These are phyloP conservation scores for Cladorrhinum samala DNA, from an alignment of 495 filamentous ascomycete species.

Conservation along the genomic window DNA sequence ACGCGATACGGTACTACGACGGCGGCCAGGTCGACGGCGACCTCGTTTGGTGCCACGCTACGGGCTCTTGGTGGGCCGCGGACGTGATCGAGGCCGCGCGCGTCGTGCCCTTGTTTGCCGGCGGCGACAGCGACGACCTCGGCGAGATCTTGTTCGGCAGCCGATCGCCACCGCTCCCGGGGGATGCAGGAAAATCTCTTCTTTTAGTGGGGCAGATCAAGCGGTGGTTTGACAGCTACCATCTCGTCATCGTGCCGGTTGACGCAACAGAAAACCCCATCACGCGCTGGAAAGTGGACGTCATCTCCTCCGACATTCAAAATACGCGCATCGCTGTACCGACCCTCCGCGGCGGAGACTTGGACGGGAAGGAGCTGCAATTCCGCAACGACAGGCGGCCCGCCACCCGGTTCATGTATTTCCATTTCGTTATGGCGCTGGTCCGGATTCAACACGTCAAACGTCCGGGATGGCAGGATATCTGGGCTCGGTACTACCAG, in stretches of 20 bases:
- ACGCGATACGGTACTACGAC: background rate
- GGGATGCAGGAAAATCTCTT: conserved; percentile 1
- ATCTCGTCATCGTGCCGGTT: conserved; percentile 5
- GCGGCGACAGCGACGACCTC: no score
- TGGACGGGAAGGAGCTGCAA: background rate
- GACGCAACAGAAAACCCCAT: conserved; percentile 1
- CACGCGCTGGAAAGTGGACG: conserved; percentile 4
- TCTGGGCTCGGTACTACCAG: conserved; percentile 12
- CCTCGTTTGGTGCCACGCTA: conserved; percentile 4
- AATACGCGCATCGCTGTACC: background rate
- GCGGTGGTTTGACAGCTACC: conserved; percentile 5
- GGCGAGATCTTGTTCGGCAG: no score
- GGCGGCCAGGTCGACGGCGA: background rate
- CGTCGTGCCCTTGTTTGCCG: conserved; percentile 15
- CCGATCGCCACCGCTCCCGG: conserved; percentile 3
- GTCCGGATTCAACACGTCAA: conserved; percentile 2
- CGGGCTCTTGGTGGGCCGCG: background rate
- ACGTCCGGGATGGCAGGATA: conserved; percentile 2
- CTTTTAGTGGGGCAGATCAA: background rate
- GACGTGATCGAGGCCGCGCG: conserved; percentile 1
- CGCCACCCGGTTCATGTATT: conserved; percentile 9
- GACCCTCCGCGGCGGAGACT: background rate
- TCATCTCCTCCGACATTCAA: background rate
- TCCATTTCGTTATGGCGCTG: conserved; percentile 14
- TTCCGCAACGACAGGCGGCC: conserved; percentile 9